These are phyloP conservation scores for Aureobasidium sp. DNA, from an alignment of 2,329 filamentous ascomycete genomes.

Conservation along the genomic window DNA sequence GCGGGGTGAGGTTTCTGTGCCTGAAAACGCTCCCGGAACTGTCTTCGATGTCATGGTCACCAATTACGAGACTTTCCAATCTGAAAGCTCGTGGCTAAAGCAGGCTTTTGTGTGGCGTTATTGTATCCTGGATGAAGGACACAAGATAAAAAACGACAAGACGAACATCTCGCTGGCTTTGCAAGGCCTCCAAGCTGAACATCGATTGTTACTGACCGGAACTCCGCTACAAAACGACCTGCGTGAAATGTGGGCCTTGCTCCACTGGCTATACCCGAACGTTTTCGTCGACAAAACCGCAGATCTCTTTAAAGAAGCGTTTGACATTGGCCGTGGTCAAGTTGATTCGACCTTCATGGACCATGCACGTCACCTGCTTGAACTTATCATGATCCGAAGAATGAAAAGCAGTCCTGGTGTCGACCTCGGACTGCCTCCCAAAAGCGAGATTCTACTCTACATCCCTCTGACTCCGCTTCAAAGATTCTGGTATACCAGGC, in stretches of 20 bases:
- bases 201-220: constrained; percentile 45
- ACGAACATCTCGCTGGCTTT: constrained; percentile 39
- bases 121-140: constrained; percentile 48
- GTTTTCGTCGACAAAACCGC: constrained; percentile 48
- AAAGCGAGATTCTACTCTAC: constrained; percentile 51
- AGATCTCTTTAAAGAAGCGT: constrained; percentile 48
- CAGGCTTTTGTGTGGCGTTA: constrained; percentile 47
- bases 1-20: constrained; percentile 23
- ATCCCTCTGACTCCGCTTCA: constrained; percentile 54
- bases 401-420: constrained; percentile 51
- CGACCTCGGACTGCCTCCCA: constrained; percentile 49
- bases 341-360: constrained; percentile 49
- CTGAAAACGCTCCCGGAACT: constrained; percentile 21
- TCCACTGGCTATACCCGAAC: constrained; percentile 54
- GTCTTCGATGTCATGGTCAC: constrained; percentile 42
- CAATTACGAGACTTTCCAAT: constrained; percentile 44
- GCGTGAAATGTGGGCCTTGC: constrained; percentile 50
- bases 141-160: constrained; percentile 46
- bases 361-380: constrained; percentile 45
- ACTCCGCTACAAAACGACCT: constrained; percentile 56
- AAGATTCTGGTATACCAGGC: constrained; percentile 50
- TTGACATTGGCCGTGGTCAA: constrained; percentile 49
- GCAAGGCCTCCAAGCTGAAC: constrained; percentile 40
- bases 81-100: constrained; percentile 44
- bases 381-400: constrained; percentile 53